phyloP scores from a whole-genome alignment of 371 early-diverging fungal genomes.

The Pancytospora philotis region DNA sequence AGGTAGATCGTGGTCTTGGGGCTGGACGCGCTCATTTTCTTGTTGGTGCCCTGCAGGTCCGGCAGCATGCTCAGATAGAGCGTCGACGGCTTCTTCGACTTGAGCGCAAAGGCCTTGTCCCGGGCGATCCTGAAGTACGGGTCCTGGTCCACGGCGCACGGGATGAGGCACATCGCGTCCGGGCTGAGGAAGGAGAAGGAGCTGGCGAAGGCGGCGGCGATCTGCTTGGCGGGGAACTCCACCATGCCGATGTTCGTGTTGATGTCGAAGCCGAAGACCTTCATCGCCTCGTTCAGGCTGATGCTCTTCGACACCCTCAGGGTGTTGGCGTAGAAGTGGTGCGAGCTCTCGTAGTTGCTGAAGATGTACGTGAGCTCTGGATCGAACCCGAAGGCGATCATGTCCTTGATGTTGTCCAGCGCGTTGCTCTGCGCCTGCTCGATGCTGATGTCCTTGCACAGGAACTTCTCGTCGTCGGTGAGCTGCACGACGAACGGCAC shows the following conservation, averaged over 20 bases:
- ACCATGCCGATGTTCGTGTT: slow-evolving; percentile 51
- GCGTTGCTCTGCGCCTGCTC: slow-evolving; percentile 73
- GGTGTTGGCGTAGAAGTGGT: slow-evolving; percentile 62
- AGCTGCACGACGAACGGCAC: slow-evolving; percentile 90
- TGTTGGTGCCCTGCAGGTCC: slow-evolving; percentile 68
- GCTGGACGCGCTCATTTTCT: slow-evolving; percentile 92
- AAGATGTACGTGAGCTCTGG: slow-evolving; percentile 96
- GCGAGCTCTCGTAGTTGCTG: slow-evolving; percentile 76
- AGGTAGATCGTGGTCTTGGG: slow-evolving; percentile 82
- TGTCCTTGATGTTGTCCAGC: slow-evolving; percentile 80
- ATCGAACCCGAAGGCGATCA: slow-evolving; percentile 91
- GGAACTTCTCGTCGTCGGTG: slow-evolving; percentile 98
- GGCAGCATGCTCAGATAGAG: slow-evolving; percentile 92
- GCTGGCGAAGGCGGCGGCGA: slow-evolving; percentile 56
- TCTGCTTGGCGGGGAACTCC: slow-evolving; percentile 55
- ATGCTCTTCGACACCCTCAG: slow-evolving; percentile 52
- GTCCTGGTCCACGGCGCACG: slow-evolving; percentile 98
- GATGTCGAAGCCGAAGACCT: slow-evolving; percentile 56
- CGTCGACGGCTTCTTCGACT: slow-evolving; percentile 84
- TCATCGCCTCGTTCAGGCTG: slow-evolving; percentile 53
- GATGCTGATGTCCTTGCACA: slow-evolving; percentile 75
- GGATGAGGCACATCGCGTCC: slow-evolving; percentile 86
- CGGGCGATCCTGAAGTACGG: slow-evolving; percentile 97
- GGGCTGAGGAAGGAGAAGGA: slow-evolving; percentile 57
- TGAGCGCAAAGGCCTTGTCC: slow-evolving; percentile 80